A percentile compares a stretch with the other conserved stretches of the same genome.
phyloP scores from a whole-genome alignment of 805 yeast species.

The Candida gorgasii region DNA sequence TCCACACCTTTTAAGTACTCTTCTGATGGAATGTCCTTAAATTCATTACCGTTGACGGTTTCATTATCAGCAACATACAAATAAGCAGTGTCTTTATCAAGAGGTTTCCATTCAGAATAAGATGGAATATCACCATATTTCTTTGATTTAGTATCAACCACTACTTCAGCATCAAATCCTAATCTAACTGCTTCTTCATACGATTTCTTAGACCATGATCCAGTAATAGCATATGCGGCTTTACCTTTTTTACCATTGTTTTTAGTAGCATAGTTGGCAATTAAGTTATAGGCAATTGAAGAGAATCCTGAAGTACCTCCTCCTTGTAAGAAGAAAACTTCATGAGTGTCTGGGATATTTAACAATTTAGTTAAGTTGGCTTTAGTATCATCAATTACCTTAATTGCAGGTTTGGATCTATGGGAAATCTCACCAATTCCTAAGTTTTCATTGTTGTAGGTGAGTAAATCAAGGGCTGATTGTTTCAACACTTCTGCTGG shows the following conservation, averaged over 20 bases:
- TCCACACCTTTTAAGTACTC: constrained; percentile 65
- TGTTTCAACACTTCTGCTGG: constrained; percentile 83
- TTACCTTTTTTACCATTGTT: constrained; percentile 73
- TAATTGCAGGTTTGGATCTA: constrained; percentile 80
- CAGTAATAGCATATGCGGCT: constrained; percentile 87
- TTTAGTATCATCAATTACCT: constrained; percentile 77
- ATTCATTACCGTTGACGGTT: constrained; percentile 94
- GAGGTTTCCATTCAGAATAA: constrained; percentile 62
- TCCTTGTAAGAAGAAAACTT: constrained; percentile 93
- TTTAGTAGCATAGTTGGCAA: constrained; percentile 66
- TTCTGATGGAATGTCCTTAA: constrained; percentile 51
- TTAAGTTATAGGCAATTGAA: constrained; percentile 76
- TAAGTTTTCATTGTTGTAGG: constrained; percentile 67
- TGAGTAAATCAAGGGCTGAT: constrained; percentile 81
- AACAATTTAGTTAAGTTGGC: constrained; percentile 62
- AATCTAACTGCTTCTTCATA: constrained; percentile 83
- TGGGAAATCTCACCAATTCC: constrained; percentile 98
- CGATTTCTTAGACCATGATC: constrained; percentile 91
- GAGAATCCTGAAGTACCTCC: constrained; percentile 98
- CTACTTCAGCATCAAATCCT: constrained; percentile 70
- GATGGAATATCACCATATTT: constrained; percentile 69
- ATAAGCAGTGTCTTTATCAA: constrained; percentile 67
- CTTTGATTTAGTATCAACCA: constrained; percentile 62
- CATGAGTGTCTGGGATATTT: constrained; percentile 86
- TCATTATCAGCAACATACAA: constrained; percentile 95